Evolutionary conservation across 2,329 filamentous ascomycete genomes (phyloP).

Genomic region (Cladobotryum protrusum): DNA sequence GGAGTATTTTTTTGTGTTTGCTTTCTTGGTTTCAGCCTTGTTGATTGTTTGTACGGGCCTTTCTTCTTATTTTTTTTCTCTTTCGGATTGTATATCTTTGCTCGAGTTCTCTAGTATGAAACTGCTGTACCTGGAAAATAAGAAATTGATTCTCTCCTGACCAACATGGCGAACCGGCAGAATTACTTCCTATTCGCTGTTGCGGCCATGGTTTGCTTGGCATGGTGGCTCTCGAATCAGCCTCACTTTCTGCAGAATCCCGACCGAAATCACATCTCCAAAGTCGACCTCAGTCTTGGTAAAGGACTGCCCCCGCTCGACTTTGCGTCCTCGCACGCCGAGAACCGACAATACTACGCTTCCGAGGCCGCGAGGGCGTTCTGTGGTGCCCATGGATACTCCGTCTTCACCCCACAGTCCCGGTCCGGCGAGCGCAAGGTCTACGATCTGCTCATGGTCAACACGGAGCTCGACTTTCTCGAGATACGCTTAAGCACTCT

Average conservation of each 20-base stretch:
- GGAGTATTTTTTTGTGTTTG: too few species aligned
- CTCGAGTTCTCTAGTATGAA: too few species aligned
- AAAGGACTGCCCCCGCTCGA: conserved; percentile 19
- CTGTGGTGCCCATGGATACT: conserved; percentile 28
- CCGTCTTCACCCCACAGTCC: conserved; percentile 21
- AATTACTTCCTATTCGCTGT: background rate
- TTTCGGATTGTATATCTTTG: too few species aligned
- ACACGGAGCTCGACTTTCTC: conserved; percentile 58
- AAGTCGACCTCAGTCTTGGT: conserved; percentile 15
- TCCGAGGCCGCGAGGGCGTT: conserved; percentile 22
- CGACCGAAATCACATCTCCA: conserved; percentile 17
- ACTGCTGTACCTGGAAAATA: too few species aligned
- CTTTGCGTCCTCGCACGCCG: conserved; percentile 14
- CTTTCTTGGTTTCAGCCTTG: too few species aligned
- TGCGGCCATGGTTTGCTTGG: conserved; percentile 7
- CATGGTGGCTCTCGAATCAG: conserved; percentile 15
- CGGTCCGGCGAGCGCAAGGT: conserved; percentile 24
- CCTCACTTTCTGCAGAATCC: conserved; percentile 14
- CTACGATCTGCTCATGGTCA: conserved; percentile 55
- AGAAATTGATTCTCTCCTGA: too few species aligned
- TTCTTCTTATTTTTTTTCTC: too few species aligned
- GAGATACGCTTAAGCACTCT: conserved; percentile 57
- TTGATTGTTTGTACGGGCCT: too few species aligned
- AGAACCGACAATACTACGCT: conserved; percentile 22
- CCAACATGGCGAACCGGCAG: too few species aligned